These are phyloP conservation scores for Camellia japonica DNA, from an alignment of 148 eudicot species.

Conservation along the genomic window DNA sequence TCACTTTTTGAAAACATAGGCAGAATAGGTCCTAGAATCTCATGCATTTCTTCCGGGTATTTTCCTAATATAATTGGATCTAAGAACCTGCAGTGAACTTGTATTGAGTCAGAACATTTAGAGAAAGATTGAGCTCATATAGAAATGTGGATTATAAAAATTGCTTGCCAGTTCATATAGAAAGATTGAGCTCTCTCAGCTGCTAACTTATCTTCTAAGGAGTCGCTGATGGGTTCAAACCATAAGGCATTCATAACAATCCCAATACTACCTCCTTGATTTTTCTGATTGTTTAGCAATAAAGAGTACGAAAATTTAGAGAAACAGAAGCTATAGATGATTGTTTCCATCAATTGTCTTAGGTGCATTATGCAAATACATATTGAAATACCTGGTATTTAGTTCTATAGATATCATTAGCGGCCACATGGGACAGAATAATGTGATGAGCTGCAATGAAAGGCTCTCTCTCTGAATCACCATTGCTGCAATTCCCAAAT, in stretches of 20 bases:
- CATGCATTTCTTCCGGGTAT: constrained; percentile 59
- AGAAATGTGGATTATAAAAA: not conserved
- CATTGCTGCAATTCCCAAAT: constrained; percentile 56
- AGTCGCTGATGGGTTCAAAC: constrained; percentile 65
- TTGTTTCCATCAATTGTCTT: not conserved
- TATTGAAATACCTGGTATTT: constrained; percentile 50
- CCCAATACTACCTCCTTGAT: constrained; percentile 63
- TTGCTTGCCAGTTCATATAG: constrained; percentile 51
- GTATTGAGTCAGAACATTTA: not conserved
- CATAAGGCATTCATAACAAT: constrained; percentile 56
- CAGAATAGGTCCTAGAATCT: constrained; percentile 43
- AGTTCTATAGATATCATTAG: constrained; percentile 47
- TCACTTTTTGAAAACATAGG: constrained; percentile 46
- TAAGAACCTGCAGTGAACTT: constrained; percentile 48
- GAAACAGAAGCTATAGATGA: not conserved
- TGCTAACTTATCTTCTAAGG: constrained; percentile 53
- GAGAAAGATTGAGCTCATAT: too few species aligned
- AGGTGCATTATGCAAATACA: not conserved
- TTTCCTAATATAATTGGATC: constrained; percentile 66
- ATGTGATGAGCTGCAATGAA: constrained; percentile 70
- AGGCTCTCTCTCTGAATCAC: constrained; percentile 71
- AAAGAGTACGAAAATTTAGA: too few species aligned
- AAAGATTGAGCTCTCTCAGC: constrained; percentile 70
- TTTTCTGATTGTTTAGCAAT: constrained; percentile 32
- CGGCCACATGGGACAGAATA: constrained; percentile 61